Conservation (phyloP, 2,329 filamentous ascomycete species). For the Chaetoscypha palmicola region DNA sequence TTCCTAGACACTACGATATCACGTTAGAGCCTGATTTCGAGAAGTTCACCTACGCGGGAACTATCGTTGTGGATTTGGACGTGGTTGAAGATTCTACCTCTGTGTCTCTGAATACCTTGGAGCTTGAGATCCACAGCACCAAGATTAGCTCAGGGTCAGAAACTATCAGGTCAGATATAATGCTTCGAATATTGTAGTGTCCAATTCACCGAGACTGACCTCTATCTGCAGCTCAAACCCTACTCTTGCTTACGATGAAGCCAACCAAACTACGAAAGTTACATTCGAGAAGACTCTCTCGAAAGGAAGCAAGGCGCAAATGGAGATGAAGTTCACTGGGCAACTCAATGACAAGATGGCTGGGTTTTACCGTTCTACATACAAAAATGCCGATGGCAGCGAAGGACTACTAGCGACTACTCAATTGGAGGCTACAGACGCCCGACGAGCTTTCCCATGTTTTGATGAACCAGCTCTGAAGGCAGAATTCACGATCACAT, state of each 20-base stretch:
- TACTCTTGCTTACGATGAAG: constrained; percentile 65
- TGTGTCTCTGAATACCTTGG: constrained; percentile 80
- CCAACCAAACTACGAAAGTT: constrained; percentile 75
- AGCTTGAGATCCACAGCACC: constrained; percentile 73
- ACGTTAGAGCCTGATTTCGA: constrained; percentile 87
- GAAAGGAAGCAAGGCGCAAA: constrained; percentile 68
- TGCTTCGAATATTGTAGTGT: background rate
- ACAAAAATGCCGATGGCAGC: constrained; percentile 73
- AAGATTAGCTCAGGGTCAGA: constrained; percentile 57
- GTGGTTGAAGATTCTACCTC: constrained; percentile 77
- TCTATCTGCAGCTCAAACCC: constrained; percentile 48
- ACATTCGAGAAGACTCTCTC: constrained; percentile 66
- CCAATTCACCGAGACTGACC: background rate
- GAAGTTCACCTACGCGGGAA: constrained; percentile 80
- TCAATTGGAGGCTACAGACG: constrained; percentile 96
- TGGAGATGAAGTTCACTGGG: constrained; percentile 73
- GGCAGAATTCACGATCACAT: constrained; percentile 83
- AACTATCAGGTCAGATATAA: constrained; percentile 37
- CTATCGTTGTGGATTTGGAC: constrained; percentile 78
- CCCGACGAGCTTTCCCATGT: constrained; percentile 85
- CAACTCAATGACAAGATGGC: constrained; percentile 91
- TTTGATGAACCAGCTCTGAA: constrained; percentile 95
- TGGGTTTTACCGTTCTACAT: constrained; percentile 93
- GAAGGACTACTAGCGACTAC: constrained; percentile 80
- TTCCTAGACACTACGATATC: constrained; percentile 85